Conservation (phyloP, 139 green algal species). For the Diplosphaera chodatii region DNA sequence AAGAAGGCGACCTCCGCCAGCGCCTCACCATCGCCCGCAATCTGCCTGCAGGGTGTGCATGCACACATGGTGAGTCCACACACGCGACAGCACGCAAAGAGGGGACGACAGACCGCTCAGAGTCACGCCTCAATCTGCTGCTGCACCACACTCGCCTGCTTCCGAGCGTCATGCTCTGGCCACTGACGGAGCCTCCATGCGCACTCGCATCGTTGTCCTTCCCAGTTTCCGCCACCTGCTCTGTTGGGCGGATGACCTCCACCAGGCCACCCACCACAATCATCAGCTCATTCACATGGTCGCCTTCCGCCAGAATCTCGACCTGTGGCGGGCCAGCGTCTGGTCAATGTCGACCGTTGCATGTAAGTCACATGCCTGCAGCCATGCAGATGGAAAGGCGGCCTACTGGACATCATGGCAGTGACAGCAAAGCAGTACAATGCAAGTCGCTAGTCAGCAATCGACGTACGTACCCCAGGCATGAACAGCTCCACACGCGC, state of each 20-base stretch:
- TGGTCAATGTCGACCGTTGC: too few relatives aligned
- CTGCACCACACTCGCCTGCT: not conserved
- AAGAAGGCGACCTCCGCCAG: conserved; percentile 51
- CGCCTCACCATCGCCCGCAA: conserved; percentile 1
- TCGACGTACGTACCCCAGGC: conserved; percentile 16
- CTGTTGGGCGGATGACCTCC: not conserved
- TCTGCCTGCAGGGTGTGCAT: too few relatives aligned
- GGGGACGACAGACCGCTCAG: too few relatives aligned
- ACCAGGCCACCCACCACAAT: conserved; percentile 31
- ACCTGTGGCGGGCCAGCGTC: conserved; percentile 7
- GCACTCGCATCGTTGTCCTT: not conserved
- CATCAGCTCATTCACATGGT: conserved; percentile 47
- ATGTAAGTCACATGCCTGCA: too few relatives aligned
- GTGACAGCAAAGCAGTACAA: too few relatives aligned
- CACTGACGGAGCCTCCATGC: not conserved
- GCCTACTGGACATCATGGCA: too few relatives aligned
- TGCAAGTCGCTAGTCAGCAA: too few relatives aligned
- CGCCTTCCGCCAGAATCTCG: conserved; percentile 39
- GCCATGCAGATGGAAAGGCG: not conserved
- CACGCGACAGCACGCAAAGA: too few relatives aligned
- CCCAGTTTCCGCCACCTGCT: not conserved
- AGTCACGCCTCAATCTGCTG: too few relatives aligned
- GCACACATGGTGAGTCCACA: too few relatives aligned
- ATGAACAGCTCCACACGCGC: conserved; percentile 57
- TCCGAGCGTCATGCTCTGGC: not conserved